A percentile compares a stretch with the other conserved stretches of the same genome.
Evolutionary conservation across 345 rosid genomes (phyloP).

Genomic region (Acer negundo): DNA sequence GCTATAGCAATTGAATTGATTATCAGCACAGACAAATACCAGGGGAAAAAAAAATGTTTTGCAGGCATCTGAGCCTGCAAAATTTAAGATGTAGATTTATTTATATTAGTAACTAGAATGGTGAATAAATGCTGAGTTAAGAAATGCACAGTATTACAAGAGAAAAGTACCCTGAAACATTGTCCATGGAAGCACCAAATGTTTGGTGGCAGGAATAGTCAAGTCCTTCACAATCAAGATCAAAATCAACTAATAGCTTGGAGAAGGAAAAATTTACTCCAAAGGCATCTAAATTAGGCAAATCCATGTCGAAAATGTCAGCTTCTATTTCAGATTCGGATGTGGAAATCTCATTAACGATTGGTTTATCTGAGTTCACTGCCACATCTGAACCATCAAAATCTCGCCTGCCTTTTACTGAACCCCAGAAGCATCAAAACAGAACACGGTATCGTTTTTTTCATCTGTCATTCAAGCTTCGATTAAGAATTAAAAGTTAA

Average conservation of each 20-base stretch:
- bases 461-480: constrained; percentile 39
- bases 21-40: no score
- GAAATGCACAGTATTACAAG: constrained; percentile 1
- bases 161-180: constrained; percentile 43
- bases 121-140: background rate
- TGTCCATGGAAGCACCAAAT: constrained; percentile 22
- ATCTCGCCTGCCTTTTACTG: constrained; percentile 85
- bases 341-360: constrained; percentile 38
- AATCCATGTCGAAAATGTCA: constrained; percentile 63
- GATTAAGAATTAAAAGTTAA: constrained; percentile 24
- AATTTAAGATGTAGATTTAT: constrained; percentile 14
- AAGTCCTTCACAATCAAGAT: constrained; percentile 52
- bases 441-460: constrained; percentile 64
- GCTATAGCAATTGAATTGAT: no score
- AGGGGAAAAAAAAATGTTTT: no score
- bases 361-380: constrained; percentile 35
- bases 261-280: constrained; percentile 68
- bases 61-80: background rate
- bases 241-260: constrained; percentile 67
- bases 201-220: constrained; percentile 43
- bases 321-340: constrained; percentile 66
- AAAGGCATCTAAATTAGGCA: constrained; percentile 59
- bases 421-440: constrained; percentile 62
- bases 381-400: constrained; percentile 65
- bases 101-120: background rate